A percentile compares a stretch with the other conserved stretches of the same genome.
These are phyloP conservation scores for Pseudonectria buxi DNA, from an alignment of 2,329 filamentous ascomycete genomes.

Conservation along the genomic window DNA sequence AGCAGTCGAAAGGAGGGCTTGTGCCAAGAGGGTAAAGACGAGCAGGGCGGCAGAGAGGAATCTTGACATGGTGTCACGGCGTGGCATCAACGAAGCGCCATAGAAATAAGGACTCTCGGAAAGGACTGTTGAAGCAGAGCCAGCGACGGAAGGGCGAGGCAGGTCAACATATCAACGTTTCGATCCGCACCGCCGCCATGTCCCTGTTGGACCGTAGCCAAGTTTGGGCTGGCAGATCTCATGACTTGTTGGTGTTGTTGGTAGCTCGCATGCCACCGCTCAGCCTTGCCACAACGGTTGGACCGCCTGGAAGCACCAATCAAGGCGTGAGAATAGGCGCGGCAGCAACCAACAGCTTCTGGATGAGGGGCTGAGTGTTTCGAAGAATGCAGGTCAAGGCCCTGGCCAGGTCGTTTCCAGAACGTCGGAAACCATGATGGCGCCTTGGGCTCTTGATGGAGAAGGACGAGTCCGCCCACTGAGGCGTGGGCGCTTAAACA, in stretches of 20 bases:
- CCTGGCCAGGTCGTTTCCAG: not conserved
- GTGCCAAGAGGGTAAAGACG: too few relatives aligned
- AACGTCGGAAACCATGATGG: not conserved
- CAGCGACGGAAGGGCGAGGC: too few relatives aligned
- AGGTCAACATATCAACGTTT: too few relatives aligned
- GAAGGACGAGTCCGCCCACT: not conserved
- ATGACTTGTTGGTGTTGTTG: constrained; percentile 18
- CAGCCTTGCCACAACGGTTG: constrained; percentile 13
- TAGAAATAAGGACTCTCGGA: too few relatives aligned
- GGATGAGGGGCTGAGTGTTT: not conserved
- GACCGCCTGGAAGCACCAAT: constrained; percentile 20
- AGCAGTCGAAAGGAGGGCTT: too few relatives aligned
- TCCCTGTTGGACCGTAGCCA: too few relatives aligned
- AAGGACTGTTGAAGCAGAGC: too few relatives aligned
- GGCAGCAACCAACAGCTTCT: constrained; percentile 14
- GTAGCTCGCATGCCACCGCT: constrained; percentile 11
- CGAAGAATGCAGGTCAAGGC: not conserved
- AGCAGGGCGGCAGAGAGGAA: too few relatives aligned
- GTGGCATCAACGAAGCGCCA: too few relatives aligned
- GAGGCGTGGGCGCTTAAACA: too few relatives aligned
- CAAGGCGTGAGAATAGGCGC: constrained; percentile 18
- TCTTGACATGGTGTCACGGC: too few relatives aligned
- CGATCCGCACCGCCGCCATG: too few relatives aligned
- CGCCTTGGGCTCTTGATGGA: constrained; percentile 2
- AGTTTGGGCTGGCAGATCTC: not conserved